These are phyloP conservation scores for Mucor circinelloides DNA, from an alignment of 371 early-diverging fungal species.

Conservation along the genomic window DNA sequence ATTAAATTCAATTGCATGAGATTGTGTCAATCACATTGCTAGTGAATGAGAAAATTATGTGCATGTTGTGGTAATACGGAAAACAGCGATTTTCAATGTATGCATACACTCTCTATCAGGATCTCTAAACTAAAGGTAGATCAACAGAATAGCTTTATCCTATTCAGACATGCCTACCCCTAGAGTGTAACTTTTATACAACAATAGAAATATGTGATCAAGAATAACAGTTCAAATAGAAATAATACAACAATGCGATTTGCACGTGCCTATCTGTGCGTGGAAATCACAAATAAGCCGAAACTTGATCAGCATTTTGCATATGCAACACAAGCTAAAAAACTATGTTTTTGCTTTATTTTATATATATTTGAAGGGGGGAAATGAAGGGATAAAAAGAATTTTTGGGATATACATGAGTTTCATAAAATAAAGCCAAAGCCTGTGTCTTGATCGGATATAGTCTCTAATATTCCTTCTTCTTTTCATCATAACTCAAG, in stretches of 20 bases:
- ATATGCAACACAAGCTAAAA: not conserved
- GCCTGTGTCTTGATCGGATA: not conserved
- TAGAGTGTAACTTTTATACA: not conserved
- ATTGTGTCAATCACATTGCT: no score
- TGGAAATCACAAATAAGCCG: not conserved
- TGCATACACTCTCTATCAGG: not conserved
- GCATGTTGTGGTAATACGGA: not conserved
- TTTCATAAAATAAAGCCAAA: not conserved
- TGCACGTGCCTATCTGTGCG: not conserved
- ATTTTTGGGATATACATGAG: not conserved
- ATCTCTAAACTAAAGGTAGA: not conserved
- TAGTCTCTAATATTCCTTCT: slow-evolving; percentile 80
- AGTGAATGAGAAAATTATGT: not conserved
- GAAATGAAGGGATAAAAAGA: not conserved
- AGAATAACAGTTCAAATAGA: not conserved
- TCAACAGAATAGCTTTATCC: not conserved
- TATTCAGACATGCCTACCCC: not conserved
- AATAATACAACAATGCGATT: not conserved
- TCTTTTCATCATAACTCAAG: slow-evolving; percentile 94
- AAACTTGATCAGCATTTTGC: not conserved
- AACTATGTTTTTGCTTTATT: not conserved
- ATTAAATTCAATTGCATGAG: no score
- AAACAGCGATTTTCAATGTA: not conserved
- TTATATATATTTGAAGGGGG: not conserved
- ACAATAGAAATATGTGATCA: not conserved